Evolutionary conservation across 768 basidiomycete genomes (phyloP).

Genomic region (Trametes cubensis): DNA sequence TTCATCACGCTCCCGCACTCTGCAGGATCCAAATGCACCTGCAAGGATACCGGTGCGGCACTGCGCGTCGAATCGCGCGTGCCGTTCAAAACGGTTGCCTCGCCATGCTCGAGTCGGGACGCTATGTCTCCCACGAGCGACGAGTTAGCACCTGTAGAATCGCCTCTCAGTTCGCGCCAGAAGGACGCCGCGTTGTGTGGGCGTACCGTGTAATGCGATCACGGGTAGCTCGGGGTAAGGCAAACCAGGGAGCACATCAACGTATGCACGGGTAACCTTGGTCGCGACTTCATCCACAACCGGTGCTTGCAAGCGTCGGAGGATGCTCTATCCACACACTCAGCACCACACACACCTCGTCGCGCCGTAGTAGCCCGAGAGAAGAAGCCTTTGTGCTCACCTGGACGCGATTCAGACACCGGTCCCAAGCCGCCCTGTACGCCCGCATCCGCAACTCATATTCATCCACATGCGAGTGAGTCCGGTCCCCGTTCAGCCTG

Average conservation of each 20-base stretch:
- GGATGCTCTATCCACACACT: constrained; percentile 42
- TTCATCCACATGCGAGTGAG: not conserved
- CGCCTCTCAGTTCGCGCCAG: not conserved
- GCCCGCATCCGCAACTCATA: constrained; percentile 49
- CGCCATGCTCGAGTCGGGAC: not conserved
- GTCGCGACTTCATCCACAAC: constrained; percentile 48
- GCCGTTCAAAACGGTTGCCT: not conserved
- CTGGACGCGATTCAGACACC: constrained; percentile 58
- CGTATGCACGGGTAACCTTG: constrained; percentile 48
- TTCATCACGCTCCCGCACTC: constrained; percentile 56
- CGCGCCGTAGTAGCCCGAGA: too few relatives aligned
- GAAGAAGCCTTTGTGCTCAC: too few relatives aligned
- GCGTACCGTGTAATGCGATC: constrained; percentile 56
- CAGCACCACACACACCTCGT: not conserved
- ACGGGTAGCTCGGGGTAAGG: constrained; percentile 65
- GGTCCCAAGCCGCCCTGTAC: constrained; percentile 61
- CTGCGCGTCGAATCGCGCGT: not conserved
- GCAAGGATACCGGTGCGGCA: constrained; percentile 23
- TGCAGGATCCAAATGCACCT: constrained; percentile 57
- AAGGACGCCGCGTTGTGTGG: not conserved
- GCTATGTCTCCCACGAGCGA: constrained; percentile 14
- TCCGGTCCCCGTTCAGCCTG: not conserved
- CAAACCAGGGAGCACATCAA: constrained; percentile 51
- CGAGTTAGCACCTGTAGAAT: constrained; percentile 33
- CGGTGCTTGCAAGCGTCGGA: constrained; percentile 51